Evolutionary conservation across 208 protist species (phyloP).

Genomic region (Endotrypanum monterogeii): DNA sequence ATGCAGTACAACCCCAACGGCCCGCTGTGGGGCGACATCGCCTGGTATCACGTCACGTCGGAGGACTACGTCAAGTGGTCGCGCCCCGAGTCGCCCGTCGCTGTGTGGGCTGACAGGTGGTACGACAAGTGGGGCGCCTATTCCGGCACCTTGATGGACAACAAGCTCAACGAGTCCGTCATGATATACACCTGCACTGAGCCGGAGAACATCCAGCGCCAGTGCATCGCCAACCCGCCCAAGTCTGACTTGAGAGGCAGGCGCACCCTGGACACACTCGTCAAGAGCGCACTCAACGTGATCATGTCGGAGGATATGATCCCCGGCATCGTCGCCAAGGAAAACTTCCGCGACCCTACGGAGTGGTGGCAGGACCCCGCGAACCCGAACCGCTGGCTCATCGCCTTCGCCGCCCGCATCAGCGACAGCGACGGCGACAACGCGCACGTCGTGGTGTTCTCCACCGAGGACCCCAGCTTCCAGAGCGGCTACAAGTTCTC

Average conservation of each 20-base stretch:
- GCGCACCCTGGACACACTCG: slow-evolving; percentile 34
- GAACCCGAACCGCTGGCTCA: slow-evolving; percentile 40
- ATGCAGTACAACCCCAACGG: slow-evolving; percentile 73
- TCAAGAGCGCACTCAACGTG: slow-evolving; percentile 42
- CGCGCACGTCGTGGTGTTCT: slow-evolving; percentile 47
- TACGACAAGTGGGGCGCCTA: slow-evolving; percentile 57
- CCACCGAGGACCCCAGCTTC: slow-evolving; percentile 43
- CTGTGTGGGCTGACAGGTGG: slow-evolving; percentile 43
- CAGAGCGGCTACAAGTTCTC: slow-evolving; percentile 43
- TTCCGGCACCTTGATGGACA: slow-evolving; percentile 61
- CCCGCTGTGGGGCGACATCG: slow-evolving; percentile 57
- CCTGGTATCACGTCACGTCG: slow-evolving; percentile 66
- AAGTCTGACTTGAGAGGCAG: slow-evolving; percentile 23
- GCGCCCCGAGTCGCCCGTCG: slow-evolving; percentile 23
- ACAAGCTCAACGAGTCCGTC: slow-evolving; percentile 39
- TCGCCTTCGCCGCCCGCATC: slow-evolving; percentile 46
- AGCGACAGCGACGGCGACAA: slow-evolving; percentile 29
- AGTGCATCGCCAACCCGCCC: slow-evolving; percentile 46
- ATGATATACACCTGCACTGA: slow-evolving; percentile 63
- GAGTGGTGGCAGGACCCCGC: slow-evolving; percentile 52
- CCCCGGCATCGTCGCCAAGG: slow-evolving; percentile 37
- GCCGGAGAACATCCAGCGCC: slow-evolving; percentile 45
- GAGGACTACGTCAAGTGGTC: slow-evolving; percentile 65
- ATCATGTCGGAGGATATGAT: slow-evolving; percentile 41
- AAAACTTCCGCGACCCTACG: slow-evolving; percentile 58